Percentiles rank a stretch among this genome's conserved stretches.
These are phyloP conservation scores for Sugiyamaella castrensis DNA, from an alignment of 1,139 yeast genomes.

Conservation along the genomic window DNA sequence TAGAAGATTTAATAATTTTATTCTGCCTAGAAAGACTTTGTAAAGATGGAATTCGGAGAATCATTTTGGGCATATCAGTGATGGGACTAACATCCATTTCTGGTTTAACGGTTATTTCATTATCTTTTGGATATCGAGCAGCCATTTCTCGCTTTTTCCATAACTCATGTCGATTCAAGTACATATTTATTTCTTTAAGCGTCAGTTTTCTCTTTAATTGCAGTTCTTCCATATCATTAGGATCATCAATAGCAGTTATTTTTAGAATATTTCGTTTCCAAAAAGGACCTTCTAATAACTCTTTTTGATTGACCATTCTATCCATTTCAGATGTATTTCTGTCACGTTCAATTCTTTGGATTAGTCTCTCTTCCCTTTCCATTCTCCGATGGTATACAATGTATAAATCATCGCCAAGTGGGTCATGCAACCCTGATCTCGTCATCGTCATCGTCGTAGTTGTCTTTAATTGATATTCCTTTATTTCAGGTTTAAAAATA, in stretches of 20 bases:
- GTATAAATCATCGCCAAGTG: constrained; percentile 48
- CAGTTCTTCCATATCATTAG: constrained; percentile 49
- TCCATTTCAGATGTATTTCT: constrained; percentile 52
- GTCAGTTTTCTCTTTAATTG: constrained; percentile 51
- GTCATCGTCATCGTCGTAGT: background rate
- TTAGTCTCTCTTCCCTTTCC: constrained; percentile 63
- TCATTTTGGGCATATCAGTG: constrained; percentile 2
- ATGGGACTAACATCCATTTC: background rate
- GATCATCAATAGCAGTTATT: constrained; percentile 54
- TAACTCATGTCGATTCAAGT: constrained; percentile 48
- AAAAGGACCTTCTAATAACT: constrained; percentile 48
- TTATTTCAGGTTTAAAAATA: background rate
- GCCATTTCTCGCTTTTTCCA: constrained; percentile 39
- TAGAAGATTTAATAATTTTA: background rate
- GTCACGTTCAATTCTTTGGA: constrained; percentile 57
- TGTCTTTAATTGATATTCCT: background rate
- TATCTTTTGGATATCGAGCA: constrained; percentile 6
- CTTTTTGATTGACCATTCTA: constrained; percentile 46
- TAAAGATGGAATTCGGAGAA: constrained; percentile 6
- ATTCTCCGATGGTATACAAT: constrained; percentile 55
- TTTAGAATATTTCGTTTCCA: constrained; percentile 55
- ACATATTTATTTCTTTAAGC: constrained; percentile 46
- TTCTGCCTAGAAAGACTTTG: constrained; percentile 1
- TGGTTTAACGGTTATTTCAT: background rate
- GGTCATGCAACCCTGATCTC: constrained; percentile 35